Percentiles rank a stretch among this genome's conserved stretches.
Evolutionary conservation across 805 yeast genomes (phyloP).

Genomic region (Schwanniomyces yamadae): DNA sequence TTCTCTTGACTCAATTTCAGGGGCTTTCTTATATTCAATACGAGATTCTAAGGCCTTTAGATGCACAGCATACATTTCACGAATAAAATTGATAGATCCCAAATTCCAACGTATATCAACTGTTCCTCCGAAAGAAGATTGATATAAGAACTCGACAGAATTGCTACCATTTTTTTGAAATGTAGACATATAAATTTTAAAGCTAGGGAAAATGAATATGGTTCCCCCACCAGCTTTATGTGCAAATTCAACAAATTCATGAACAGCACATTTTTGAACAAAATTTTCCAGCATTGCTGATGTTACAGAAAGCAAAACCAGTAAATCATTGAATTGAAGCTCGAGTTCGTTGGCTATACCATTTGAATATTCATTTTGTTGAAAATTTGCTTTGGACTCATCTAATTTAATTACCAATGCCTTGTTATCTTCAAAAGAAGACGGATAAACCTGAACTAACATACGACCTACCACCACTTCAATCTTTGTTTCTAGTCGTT

Average conservation of each 20-base stretch:
- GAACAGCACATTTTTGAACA: conserved; percentile 45
- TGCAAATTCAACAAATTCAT: conserved; percentile 56
- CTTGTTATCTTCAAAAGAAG: conserved; percentile 73
- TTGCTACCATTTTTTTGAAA: conserved; percentile 55
- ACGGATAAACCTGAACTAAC: conserved; percentile 73
- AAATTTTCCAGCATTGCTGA: conserved; percentile 51
- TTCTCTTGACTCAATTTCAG: conserved; percentile 13
- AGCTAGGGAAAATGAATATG: conserved; percentile 76
- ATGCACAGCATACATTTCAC: conserved; percentile 92
- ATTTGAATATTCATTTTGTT: conserved; percentile 45
- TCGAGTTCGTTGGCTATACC: conserved; percentile 57
- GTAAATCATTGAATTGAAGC: conserved; percentile 60
- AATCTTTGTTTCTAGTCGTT: conserved; percentile 62
- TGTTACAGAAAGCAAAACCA: conserved; percentile 65
- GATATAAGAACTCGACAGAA: conserved; percentile 63
- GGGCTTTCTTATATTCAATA: conserved; percentile 31
- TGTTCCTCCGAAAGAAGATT: conserved; percentile 79
- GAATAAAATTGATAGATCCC: conserved; percentile 83
- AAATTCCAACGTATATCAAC: conserved; percentile 93
- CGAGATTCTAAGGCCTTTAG: conserved; percentile 69
- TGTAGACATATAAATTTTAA: conserved; percentile 72
- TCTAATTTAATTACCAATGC: conserved; percentile 65
- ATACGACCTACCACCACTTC: conserved; percentile 59
- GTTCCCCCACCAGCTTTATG: conserved; percentile 71
- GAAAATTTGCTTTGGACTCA: conserved; percentile 51